These are phyloP conservation scores for Tubosaeta sp. DNA, from an alignment of 768 basidiomycete genomes.

Conservation along the genomic window DNA sequence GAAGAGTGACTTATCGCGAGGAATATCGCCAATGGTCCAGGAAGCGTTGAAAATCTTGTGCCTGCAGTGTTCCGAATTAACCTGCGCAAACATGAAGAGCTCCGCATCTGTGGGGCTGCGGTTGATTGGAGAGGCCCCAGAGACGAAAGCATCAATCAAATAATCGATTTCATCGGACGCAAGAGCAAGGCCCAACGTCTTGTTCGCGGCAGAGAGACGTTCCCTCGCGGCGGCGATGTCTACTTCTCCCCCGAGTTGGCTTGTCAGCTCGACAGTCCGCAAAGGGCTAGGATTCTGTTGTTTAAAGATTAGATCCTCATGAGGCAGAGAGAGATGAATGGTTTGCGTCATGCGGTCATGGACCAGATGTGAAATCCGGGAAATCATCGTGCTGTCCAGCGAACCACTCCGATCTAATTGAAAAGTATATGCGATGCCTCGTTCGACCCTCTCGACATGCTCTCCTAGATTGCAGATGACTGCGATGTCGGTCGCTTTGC, in stretches of 20 bases:
- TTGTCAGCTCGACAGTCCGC: conserved; percentile 60
- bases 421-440: conserved; percentile 72
- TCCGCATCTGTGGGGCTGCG: conserved; percentile 96
- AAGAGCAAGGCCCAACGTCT: conserved; percentile 83
- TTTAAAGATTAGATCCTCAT: conserved; percentile 52
- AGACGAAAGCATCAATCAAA: conserved; percentile 81
- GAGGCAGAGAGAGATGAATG: conserved; percentile 56
- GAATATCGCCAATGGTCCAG: conserved; percentile 80
- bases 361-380: conserved; percentile 61
- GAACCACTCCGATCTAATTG: conserved; percentile 36
- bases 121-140: conserved; percentile 59
- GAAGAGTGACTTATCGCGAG: conserved; percentile 74
- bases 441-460: conserved; percentile 78
- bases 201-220: conserved; percentile 74
- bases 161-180: conserved; percentile 89
- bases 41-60: conserved; percentile 99
- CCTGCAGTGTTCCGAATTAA: conserved; percentile 99
- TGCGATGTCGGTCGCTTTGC: conserved; percentile 96
- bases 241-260: conserved; percentile 16
- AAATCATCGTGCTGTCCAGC: conserved; percentile 46
- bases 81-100: conserved; percentile 99
- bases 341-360: conserved; percentile 97
- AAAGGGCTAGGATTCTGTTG: conserved; percentile 66
- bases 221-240: conserved; percentile 45
- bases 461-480: conserved; percentile 74